A percentile compares a stretch with the other conserved stretches of the same genome.
Evolutionary conservation across 1,284 basidiomycete genomes (phyloP).

Genomic region (Cystobasidium pallidum): DNA sequence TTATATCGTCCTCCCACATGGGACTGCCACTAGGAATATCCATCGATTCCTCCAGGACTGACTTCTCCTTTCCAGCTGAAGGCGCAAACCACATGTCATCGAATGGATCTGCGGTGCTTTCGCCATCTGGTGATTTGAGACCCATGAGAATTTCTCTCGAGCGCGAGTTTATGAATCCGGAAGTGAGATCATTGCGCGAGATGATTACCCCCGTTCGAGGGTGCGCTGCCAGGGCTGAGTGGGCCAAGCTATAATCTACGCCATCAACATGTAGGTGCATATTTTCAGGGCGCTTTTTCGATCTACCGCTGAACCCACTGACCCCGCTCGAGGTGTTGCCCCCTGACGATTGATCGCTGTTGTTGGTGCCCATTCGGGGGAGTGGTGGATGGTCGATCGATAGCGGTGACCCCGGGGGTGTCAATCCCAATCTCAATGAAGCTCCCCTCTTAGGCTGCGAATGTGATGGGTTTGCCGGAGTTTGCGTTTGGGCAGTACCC

Average conservation of each 20-base stretch:
- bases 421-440: not conserved
- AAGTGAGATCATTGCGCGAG: constrained; percentile 43
- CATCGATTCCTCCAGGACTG: not conserved
- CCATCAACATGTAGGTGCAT: constrained; percentile 12
- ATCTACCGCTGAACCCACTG: not conserved
- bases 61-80: constrained; percentile 10
- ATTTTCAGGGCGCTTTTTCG: not conserved
- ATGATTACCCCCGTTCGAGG: constrained; percentile 50
- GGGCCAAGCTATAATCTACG: constrained; percentile 39
- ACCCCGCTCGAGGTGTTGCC: not conserved
- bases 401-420: not conserved
- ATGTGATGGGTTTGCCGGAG: not conserved
- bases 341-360: constrained; percentile 13
- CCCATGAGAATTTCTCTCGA: constrained; percentile 48
- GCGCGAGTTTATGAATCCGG: constrained; percentile 49
- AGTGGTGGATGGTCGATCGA: not conserved
- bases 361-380: not conserved
- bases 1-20: constrained; percentile 26
- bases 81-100: constrained; percentile 33
- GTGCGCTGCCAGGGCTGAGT: constrained; percentile 46
- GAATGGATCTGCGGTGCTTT: constrained; percentile 27
- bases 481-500: not conserved
- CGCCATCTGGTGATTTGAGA: constrained; percentile 26
- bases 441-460: not conserved
- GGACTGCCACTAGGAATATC: constrained; percentile 1